A percentile compares a stretch with the other conserved stretches of the same genome.
These are phyloP conservation scores for Dipodascus albidus DNA, from an alignment of 805 yeast genomes.

Conservation along the genomic window DNA sequence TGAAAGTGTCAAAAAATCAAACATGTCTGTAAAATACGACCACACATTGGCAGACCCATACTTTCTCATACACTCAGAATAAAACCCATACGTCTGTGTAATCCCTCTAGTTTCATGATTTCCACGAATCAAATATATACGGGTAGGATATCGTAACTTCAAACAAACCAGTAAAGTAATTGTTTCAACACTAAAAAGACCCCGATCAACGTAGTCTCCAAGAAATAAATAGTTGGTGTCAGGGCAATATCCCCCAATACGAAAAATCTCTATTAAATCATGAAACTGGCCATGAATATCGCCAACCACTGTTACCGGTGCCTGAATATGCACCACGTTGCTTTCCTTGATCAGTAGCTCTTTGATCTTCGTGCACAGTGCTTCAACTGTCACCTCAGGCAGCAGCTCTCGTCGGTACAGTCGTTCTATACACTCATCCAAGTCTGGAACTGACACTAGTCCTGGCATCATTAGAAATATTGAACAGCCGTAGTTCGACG, in stretches of 20 bases:
- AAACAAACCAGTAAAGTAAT: constrained; percentile 71
- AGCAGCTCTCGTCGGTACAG: constrained; percentile 52
- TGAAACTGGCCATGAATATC: constrained; percentile 97
- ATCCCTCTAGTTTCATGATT: constrained; percentile 96
- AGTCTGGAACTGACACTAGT: constrained; percentile 27
- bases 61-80: constrained; percentile 85
- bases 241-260: constrained; percentile 89
- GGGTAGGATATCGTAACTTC: constrained; percentile 75
- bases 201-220: constrained; percentile 96
- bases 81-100: constrained; percentile 94
- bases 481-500: background rate
- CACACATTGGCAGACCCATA: constrained; percentile 77
- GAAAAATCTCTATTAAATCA: constrained; percentile 83
- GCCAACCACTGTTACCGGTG: constrained; percentile 94
- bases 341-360: constrained; percentile 70
- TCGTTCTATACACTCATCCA: constrained; percentile 62
- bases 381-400: constrained; percentile 59
- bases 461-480: constrained; percentile 13
- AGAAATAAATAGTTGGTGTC: constrained; percentile 85
- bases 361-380: constrained; percentile 70
- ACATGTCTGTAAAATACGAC: constrained; percentile 81
- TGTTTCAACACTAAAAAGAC: constrained; percentile 88
- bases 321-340: constrained; percentile 69
- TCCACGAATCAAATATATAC: constrained; percentile 79
- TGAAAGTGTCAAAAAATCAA: constrained; percentile 80